These are phyloP conservation scores for Rhodamnia rubescens DNA, from an alignment of 345 rosid genomes.

Conservation along the genomic window DNA sequence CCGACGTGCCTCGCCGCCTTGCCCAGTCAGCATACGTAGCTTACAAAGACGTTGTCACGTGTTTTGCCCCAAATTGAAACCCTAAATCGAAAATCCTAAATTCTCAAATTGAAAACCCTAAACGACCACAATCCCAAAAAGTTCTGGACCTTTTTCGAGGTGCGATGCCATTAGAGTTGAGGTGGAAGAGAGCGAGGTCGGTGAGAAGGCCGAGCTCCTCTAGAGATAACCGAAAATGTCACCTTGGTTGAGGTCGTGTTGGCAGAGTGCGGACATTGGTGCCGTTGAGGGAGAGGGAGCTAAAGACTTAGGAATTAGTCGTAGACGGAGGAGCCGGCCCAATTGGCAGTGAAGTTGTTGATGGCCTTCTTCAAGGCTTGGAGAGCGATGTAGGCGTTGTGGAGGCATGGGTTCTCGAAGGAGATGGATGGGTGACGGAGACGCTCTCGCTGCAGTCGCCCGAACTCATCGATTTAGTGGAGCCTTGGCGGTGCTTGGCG, in stretches of 20 bases:
- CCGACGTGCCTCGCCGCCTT: no score
- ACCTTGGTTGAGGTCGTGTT: slow-evolving; percentile 74
- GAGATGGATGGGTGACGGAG: background rate
- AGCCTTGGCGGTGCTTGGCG: background rate
- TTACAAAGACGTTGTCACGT: no score
- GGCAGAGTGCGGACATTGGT: slow-evolving; percentile 47
- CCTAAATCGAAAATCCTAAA: no score
- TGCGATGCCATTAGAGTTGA: slow-evolving; percentile 52
- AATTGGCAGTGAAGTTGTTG: slow-evolving; percentile 32
- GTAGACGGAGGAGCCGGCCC: slow-evolving; percentile 26
- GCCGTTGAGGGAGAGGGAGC: slow-evolving; percentile 36
- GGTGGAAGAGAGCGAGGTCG: slow-evolving; percentile 76
- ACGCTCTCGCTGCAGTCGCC: background rate
- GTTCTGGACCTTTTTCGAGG: slow-evolving; percentile 34
- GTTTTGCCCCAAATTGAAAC: no score
- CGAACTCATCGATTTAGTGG: background rate
- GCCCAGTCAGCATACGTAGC: no score
- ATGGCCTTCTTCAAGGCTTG: background rate
- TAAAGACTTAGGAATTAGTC: background rate
- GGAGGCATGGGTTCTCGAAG: background rate
- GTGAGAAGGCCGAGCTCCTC: slow-evolving; percentile 60
- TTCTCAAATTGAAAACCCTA: no score
- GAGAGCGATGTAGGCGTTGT: background rate
- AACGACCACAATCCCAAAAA: background rate
- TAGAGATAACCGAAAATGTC: slow-evolving; percentile 68